These are phyloP conservation scores for Hygrocybe punicea DNA, from an alignment of 768 basidiomycete species.

Conservation along the genomic window DNA sequence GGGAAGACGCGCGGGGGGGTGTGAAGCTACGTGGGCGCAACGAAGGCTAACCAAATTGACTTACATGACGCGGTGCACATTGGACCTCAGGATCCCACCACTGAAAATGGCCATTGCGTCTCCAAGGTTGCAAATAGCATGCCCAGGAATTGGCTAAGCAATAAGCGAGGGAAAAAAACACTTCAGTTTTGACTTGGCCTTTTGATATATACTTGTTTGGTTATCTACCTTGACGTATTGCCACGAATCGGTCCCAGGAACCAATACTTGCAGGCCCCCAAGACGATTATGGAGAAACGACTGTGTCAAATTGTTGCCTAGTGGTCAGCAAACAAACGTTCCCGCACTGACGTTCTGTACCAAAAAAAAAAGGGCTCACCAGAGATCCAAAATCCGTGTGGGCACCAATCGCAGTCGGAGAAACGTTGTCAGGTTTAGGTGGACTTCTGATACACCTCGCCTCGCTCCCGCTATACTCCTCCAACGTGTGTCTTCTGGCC, in stretches of 20 bases:
- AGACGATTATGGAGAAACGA: conserved; percentile 68
- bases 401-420: conserved; percentile 51
- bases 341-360: too few relatives aligned
- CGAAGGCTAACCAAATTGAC: conserved; percentile 14
- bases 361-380: conserved; percentile 41
- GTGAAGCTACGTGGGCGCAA: neutral
- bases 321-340: too few relatives aligned
- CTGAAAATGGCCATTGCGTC: conserved; percentile 62
- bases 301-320: too few relatives aligned
- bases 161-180: too few relatives aligned
- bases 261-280: conserved; percentile 67
- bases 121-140: conserved; percentile 60
- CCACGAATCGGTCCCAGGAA: conserved; percentile 60
- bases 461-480: conserved; percentile 56
- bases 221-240: conserved; percentile 57
- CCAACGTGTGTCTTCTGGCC: conserved; percentile 38
- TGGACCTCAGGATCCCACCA: conserved; percentile 61
- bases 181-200: too few relatives aligned
- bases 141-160: conserved; percentile 52
- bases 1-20: conserved; percentile 21
- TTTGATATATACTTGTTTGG: too few relatives aligned
- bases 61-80: conserved; percentile 60
- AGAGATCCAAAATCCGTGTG: conserved; percentile 75
- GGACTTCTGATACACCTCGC: conserved; percentile 52
- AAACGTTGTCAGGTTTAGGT: conserved; percentile 31